A percentile compares a stretch with the other conserved stretches of the same genome.
phyloP scores from a whole-genome alignment of 2,329 filamentous ascomycete species.

The Microdochium paspali region DNA sequence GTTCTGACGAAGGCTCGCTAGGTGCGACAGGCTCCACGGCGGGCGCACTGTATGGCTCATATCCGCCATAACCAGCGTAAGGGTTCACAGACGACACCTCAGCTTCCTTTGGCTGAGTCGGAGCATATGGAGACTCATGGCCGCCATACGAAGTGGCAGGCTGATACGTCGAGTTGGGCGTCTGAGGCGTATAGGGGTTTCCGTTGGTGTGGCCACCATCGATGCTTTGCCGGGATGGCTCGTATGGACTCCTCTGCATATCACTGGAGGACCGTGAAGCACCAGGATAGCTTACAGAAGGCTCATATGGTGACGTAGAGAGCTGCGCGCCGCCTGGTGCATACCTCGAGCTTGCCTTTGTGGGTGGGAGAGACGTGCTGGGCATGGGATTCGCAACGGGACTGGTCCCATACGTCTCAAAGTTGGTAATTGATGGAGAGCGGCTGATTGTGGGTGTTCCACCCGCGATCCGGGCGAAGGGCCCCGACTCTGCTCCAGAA shows the following conservation, averaged over 20 bases:
- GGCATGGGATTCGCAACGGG: conserved; percentile 20
- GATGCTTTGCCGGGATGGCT: conserved; percentile 28
- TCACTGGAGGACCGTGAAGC: conserved; percentile 34
- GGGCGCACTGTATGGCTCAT: conserved; percentile 13
- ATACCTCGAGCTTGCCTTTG: conserved; percentile 41
- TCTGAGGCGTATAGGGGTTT: conserved; percentile 22
- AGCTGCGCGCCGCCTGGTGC: conserved; percentile 26
- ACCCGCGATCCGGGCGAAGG: conserved; percentile 75
- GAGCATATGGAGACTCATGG: conserved; percentile 12
- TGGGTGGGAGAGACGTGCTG: conserved; percentile 22
- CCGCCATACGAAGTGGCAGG: conserved; percentile 9
- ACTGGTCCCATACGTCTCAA: conserved; percentile 61
- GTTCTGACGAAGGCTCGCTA: no score
- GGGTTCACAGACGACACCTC: conserved; percentile 7
- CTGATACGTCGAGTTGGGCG: conserved; percentile 21
- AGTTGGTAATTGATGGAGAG: conserved; percentile 58
- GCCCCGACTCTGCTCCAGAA: conserved; percentile 54
- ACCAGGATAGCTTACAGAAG: conserved; percentile 16
- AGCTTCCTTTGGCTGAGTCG: conserved; percentile 7
- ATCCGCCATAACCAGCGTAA: conserved; percentile 5
- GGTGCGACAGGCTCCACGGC: conserved; percentile 4
- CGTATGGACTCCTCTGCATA: conserved; percentile 27
- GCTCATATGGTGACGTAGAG: conserved; percentile 25
- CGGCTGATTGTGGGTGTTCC: conserved; percentile 67
- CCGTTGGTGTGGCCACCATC: conserved; percentile 25